Base-by-base conservation (phyloP, 352 stramenopile species). In the Bremia lactucae region DNA sequence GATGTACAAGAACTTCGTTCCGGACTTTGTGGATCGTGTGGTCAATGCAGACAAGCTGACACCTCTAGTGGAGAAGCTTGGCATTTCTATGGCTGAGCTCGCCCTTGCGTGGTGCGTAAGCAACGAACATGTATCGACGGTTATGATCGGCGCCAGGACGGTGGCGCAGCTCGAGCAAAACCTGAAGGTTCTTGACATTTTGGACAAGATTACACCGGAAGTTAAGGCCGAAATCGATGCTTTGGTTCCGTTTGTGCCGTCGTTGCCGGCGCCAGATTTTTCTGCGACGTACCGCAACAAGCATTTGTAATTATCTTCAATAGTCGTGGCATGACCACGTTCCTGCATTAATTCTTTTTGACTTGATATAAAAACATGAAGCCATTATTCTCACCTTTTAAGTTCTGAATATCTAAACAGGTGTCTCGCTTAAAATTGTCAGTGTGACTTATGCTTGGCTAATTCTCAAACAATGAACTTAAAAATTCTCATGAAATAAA, bases 81-180 rank as follows among this genome's bases (percentile, higher is more conserved):
- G 54, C 15, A 68, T 66, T 36, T 56, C 46, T 0, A 23, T 78
- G 24, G 46, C 59, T 0, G 61, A 72, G 26, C 47, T 87, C 14
- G 69, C 74, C 0, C 44, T 87, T 16, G 72, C 69, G 16, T 87
- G 74, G 74, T 73, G 61, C 23, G 31, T 64, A 4, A 60, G 55
- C 16, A 84, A 84, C 44, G 34, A 46, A 1, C 68, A 81, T 11
- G 69, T 82, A 6, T 71, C 62, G 15, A 79, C 59, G 1, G 70
- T 86, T 4, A 46, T 87, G 10, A 23, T 81, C 11, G 74, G 74
- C 2, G 69, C 72, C n/a, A 78, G 11, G 57, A 83, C n/a, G n/a
- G n/a, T n/a, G n/a, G n/a, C n/a, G n/a, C n/a, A n/a, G n/a, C n/a
- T n/a, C n/a, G n/a, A n/a, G 21, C 68, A 82, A 42, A 88, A 85